These are phyloP conservation scores for Apostasia ramifera DNA, from an alignment of 106 monocot species.

Conservation along the genomic window DNA sequence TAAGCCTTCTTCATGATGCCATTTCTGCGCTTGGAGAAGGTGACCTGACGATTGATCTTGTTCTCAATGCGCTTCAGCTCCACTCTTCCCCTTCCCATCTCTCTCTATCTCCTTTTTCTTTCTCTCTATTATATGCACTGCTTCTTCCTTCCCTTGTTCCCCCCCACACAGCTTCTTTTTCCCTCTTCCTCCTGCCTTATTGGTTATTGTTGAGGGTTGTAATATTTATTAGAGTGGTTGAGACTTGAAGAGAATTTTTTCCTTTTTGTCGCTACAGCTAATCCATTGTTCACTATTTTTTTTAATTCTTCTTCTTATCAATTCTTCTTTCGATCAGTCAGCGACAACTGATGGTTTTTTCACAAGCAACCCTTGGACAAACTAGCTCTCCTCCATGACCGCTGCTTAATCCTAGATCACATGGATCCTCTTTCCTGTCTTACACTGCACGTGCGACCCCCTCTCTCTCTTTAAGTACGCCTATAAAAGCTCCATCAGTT, in stretches of 20 bases:
- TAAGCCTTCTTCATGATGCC: conserved; percentile 6
- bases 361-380: neutral
- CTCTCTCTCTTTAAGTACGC: no score
- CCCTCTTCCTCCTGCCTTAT: neutral
- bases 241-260: conserved; percentile 4
- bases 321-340: neutral
- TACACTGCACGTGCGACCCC: no score
- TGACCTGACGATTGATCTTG: conserved; percentile 5
- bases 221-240: conserved; percentile 4
- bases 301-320: neutral
- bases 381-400: no score
- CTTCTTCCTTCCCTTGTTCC: neutral
- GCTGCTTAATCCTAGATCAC: no score
- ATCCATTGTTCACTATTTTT: neutral
- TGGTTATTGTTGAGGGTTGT: neutral
- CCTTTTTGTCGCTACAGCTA: conserved; percentile 1
- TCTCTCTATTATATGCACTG: neutral
- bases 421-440: no score
- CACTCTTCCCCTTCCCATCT: conserved; percentile 2
- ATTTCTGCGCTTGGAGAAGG: conserved; percentile 6
- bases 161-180: neutral
- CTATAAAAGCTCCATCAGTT: no score
- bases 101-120: neutral
- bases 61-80: conserved; percentile 4
- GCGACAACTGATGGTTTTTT: conserved; percentile 1